Percentiles rank a stretch among this genome's conserved stretches.
These are phyloP conservation scores for Trematosphaeria pertusa DNA, from an alignment of 2,329 filamentous ascomycete genomes.

Conservation along the genomic window DNA sequence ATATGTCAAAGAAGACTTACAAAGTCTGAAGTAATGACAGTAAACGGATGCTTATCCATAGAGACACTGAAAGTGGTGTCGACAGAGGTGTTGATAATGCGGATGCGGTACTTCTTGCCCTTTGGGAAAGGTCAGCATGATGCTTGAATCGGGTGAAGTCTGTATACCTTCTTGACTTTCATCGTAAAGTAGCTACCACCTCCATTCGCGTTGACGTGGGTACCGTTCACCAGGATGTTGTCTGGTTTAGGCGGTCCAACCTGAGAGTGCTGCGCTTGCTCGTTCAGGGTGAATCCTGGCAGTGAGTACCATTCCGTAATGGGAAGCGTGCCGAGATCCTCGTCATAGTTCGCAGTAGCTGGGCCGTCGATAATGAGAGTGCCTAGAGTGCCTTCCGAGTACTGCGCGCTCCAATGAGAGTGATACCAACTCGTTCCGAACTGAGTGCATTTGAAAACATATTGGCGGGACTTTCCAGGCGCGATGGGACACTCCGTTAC, in stretches of 20 bases:
- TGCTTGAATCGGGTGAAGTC: neutral
- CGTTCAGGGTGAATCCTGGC: conserved; percentile 39
- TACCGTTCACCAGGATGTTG: conserved; percentile 61
- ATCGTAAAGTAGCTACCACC: conserved; percentile 44
- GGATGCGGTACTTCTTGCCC: conserved; percentile 63
- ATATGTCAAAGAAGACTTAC: conserved; percentile 19
- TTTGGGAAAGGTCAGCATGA: conserved; percentile 14
- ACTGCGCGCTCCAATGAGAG: conserved; percentile 52
- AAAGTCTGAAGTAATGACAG: conserved; percentile 52
- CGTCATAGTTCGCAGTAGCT: conserved; percentile 57
- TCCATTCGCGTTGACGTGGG: conserved; percentile 56
- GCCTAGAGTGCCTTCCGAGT: conserved; percentile 52
- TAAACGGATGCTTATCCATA: conserved; percentile 51
- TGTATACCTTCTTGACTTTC: conserved; percentile 43
- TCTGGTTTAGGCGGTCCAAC: conserved; percentile 52
- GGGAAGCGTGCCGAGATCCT: conserved; percentile 66
- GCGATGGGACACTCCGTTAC: conserved; percentile 69
- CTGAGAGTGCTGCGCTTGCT: conserved; percentile 39
- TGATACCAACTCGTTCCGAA: conserved; percentile 56
- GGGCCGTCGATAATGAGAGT: conserved; percentile 51
- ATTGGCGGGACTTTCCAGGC: conserved; percentile 63
- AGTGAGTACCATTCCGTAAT: conserved; percentile 69
- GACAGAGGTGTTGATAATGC: conserved; percentile 63
- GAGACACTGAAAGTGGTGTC: conserved; percentile 43
- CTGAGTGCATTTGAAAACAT: conserved; percentile 63